Conservation (phyloP, 352 stramenopile species). For the Globisporangium irregulare region DNA sequence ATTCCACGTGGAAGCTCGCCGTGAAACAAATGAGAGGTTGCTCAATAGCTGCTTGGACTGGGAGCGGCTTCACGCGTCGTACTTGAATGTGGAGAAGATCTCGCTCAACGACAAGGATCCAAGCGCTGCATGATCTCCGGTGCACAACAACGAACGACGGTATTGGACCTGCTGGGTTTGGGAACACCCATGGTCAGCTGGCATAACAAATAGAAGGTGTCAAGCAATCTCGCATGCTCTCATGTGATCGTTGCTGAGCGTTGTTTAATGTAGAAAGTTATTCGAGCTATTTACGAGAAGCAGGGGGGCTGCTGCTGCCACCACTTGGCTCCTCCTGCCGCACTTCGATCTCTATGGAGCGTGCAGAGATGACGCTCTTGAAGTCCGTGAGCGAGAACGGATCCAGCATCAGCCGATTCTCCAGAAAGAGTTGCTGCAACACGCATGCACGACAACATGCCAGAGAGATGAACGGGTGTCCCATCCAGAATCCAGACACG, state of each 20-base stretch:
- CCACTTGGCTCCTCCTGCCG: conserved; percentile 26
- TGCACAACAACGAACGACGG: not conserved
- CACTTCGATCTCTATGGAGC: conserved; percentile 43
- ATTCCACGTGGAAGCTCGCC: conserved; percentile 36
- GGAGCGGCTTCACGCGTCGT: conserved; percentile 50
- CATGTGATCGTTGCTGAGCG: not conserved
- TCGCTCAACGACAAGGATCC: not conserved
- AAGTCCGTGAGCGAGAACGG: conserved; percentile 70
- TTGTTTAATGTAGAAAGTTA: not conserved
- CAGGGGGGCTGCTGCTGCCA: not conserved
- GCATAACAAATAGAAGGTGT: not conserved
- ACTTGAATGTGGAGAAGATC: conserved; percentile 25
- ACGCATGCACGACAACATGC: not conserved
- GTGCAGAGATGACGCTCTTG: conserved; percentile 29
- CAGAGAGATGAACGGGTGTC: not conserved
- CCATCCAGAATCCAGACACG: not conserved
- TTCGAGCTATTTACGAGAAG: not conserved
- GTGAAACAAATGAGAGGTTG: conserved; percentile 45
- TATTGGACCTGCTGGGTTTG: not conserved
- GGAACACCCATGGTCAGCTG: not conserved
- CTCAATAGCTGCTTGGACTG: conserved; percentile 62
- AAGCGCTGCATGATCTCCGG: not conserved
- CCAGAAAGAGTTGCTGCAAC: conserved; percentile 40
- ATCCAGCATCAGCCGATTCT: conserved; percentile 43
- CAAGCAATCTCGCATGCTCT: not conserved